A percentile compares a stretch with the other conserved stretches of the same genome.
Evolutionary conservation across 192 early-diverging fungal species (phyloP).

Genomic region (Gigaspora rosea): DNA sequence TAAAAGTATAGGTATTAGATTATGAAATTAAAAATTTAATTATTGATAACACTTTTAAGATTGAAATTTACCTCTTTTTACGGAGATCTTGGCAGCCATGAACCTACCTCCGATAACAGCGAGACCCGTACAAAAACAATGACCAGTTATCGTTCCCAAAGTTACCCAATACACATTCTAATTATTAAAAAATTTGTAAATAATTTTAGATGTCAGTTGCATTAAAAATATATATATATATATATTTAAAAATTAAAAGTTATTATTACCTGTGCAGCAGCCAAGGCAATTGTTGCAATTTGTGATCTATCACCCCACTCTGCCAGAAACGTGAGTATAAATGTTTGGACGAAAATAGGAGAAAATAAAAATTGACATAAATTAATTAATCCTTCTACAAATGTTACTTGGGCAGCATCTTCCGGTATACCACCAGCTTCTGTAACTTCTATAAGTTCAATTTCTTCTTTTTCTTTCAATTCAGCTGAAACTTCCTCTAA

Average conservation of each 20-base stretch:
- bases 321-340: conserved; percentile 94
- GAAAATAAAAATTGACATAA: conserved; percentile 79
- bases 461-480: conserved; percentile 75
- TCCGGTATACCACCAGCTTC: conserved; percentile 58
- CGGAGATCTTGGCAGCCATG: conserved; percentile 81
- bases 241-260: neutral
- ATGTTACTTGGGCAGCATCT: conserved; percentile 39
- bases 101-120: conserved; percentile 95
- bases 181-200: conserved; percentile 8
- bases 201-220: neutral
- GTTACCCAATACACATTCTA: conserved; percentile 91
- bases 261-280: conserved; percentile 75
- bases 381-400: conserved; percentile 63
- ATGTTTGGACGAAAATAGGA: conserved; percentile 93
- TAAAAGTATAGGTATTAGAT: neutral
- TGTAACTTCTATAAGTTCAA: conserved; percentile 54
- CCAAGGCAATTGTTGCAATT: conserved; percentile 94
- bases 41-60: conserved; percentile 2
- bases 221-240: too few species aligned
- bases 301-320: conserved; percentile 99
- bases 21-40: neutral
- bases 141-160: conserved; percentile 84
- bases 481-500: conserved; percentile 90
- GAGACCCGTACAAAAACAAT: conserved; percentile 87
- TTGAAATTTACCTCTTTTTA: conserved; percentile 67